These are phyloP conservation scores for Paramyrothecium sp. DNA, from an alignment of 2,329 filamentous ascomycete species.

Conservation along the genomic window DNA sequence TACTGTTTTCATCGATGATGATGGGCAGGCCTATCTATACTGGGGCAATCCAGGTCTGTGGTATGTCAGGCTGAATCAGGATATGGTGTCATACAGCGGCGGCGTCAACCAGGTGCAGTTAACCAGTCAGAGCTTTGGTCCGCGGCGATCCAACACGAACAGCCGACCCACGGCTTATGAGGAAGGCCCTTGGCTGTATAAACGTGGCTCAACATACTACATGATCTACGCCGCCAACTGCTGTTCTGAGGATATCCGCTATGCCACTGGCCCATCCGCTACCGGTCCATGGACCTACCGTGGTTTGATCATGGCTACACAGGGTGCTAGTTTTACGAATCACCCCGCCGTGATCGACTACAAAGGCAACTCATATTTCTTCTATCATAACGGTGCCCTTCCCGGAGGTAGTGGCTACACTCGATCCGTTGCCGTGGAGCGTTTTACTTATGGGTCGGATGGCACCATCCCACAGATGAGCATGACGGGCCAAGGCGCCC, in stretches of 20 bases:
- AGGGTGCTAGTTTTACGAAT: conserved; percentile 25
- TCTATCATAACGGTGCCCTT: conserved; percentile 30
- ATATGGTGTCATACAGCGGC: conserved; percentile 32
- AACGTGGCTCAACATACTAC: conserved; percentile 26
- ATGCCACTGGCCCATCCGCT: conserved; percentile 20
- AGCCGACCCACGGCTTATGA: conserved; percentile 18
- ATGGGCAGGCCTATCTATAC: conserved; percentile 34
- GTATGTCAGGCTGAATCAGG: conserved; percentile 31
- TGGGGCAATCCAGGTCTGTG: conserved; percentile 29
- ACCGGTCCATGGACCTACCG: conserved; percentile 29
- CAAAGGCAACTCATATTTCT: conserved; percentile 25
- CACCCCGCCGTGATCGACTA: conserved; percentile 26
- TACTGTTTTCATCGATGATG: conserved; percentile 31
- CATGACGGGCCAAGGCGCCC: conserved; percentile 23
- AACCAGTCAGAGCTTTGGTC: conserved; percentile 12
- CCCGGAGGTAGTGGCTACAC: conserved; percentile 23
- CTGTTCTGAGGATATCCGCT: conserved; percentile 27
- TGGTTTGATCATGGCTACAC: conserved; percentile 24
- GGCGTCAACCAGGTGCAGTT: conserved; percentile 15
- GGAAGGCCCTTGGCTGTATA: conserved; percentile 29
- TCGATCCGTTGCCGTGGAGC: conserved; percentile 24
- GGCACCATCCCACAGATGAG: conserved; percentile 23
- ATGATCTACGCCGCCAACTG: conserved; percentile 26
- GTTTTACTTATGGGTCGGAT: conserved; percentile 23
- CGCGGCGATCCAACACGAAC: conserved; percentile 9